Evolutionary conservation across 352 stramenopile species (phyloP), one percentile per base, ranked within the genome.

Genomic region (Peronospora belbahrii): DNA sequence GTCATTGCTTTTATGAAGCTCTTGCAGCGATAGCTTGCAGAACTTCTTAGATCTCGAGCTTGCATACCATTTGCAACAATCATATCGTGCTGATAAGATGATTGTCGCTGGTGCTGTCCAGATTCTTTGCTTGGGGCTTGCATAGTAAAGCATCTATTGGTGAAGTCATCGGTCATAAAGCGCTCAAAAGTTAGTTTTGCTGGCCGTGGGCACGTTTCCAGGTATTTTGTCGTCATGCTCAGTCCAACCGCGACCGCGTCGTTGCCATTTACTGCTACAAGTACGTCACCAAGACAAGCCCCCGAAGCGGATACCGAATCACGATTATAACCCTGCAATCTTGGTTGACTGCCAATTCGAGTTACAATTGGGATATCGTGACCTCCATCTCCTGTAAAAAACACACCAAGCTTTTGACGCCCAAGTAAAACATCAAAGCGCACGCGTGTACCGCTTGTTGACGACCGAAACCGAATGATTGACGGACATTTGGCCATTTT

Each of bases 171-270:
- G 28, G 62, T 66, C 17, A 38, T 32, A 6, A 52, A 28, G 11
- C 72, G 75, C 48, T 85, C 67, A 14, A 87, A 84, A 4, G 63
- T 85, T 35, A 87, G 51, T 18, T 43, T 66, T 32, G 79, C 19
- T 14, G 70, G 70, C 4, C 62, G 58, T 22, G 54, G 54, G 7
- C 62, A 63, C 6, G 53, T 42, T 6, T 57, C 45, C 1, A 85
- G 40, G 27, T 72, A 60, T 31, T 67, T 61, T 36, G 69, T 67
- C 13, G 67, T 59, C 6, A 52, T 30, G 2, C 46, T 46, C 0
- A 87, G 54, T n/a, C 72, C 68, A 37, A 62, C 48, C 4, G 65
- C 42, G 14, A 83, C 47, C 17, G 71, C 44, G n/a, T 76, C 69
- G 15, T 71, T 57, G 15, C 62, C 66, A 30, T 88, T 83, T 7